These are phyloP conservation scores for Lentinula raphanica DNA, from an alignment of 768 basidiomycete species.

Conservation along the genomic window DNA sequence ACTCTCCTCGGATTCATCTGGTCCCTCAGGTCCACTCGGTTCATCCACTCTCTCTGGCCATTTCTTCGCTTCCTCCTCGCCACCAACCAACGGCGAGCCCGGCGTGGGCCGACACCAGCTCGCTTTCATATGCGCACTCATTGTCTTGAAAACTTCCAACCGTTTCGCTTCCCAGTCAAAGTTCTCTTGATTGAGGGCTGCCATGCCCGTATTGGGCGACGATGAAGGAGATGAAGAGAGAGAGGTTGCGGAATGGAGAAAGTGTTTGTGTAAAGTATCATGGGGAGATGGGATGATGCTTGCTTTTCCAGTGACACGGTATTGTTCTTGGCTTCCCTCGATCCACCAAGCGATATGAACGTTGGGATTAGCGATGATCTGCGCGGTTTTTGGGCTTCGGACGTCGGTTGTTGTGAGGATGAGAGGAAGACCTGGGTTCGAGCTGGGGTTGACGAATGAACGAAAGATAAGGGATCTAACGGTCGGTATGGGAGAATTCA, in stretches of 20 bases:
- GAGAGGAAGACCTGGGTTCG: conserved; percentile 46
- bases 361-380: conserved; percentile 42
- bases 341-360: conserved; percentile 78
- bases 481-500: conserved; percentile 37
- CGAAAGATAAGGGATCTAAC: conserved; percentile 68
- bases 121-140: conserved; percentile 64
- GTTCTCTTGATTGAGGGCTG: conserved; percentile 30
- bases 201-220: conserved; percentile 15
- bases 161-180: conserved; percentile 70
- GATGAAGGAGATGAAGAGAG: conserved; percentile 8
- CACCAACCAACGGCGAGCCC: conserved; percentile 47
- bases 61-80: conserved; percentile 50
- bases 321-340: conserved; percentile 62
- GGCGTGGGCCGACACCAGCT: conserved; percentile 67
- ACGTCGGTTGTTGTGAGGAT: conserved; percentile 68
- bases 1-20: conserved; percentile 32
- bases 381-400: conserved; percentile 61
- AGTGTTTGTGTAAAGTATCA: conserved; percentile 31
- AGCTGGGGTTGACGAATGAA: conserved; percentile 41
- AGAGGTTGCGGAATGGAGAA: conserved; percentile 21
- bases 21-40: conserved; percentile 28
- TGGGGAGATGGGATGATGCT: conserved; percentile 49
- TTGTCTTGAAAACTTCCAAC: conserved; percentile 47
- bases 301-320: conserved; percentile 57
- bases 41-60: conserved; percentile 59